Evolutionary conservation across 2,329 filamentous ascomycete genomes (phyloP), one percentile per base, ranked within the genome.

Genomic region (Colletotrichum spinosum): DNA sequence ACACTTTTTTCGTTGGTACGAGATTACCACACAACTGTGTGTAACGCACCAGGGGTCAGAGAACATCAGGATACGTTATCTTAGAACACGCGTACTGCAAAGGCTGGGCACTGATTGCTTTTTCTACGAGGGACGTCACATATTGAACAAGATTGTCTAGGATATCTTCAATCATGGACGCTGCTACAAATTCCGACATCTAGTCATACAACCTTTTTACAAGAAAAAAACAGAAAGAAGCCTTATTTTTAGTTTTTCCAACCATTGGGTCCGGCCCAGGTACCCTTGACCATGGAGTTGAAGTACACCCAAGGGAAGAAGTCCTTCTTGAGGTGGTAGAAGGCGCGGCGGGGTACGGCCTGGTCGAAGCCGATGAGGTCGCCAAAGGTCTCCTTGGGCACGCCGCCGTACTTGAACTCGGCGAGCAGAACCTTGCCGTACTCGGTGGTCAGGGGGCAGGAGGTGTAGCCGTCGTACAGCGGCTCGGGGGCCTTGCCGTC

Each of bases 301-400:
- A 80, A 83, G 75, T 90, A 90, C 3, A 90, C 87, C 87, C 87
- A 90, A 0, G 88, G 88, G 75, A 90, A 90, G 70, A 90, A 90
- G 71, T 89, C 83, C 76, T 88, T 90, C 79, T 90, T 90, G 49
- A 90, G 69, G 69, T 89, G 78, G 69, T 87, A 90, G 71, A 90
- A 90, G 0, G 83, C 77, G 4, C 83, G 81, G 4, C 86, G 81
- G 2, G 88, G 88, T 9, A 76, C 75, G 0, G 74, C 81, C 74
- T 90, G 88, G 69, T 90, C 86, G 7, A 89, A 79, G 1, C 86
- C 87, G 12, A 89, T 74, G 72, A 75, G 76, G 3, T 79, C 74
- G 5, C 77, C 80, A 67, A 90, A 90, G 0, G 88, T 89, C 79
- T 90, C 88, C 72, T 89, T 88, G 7, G 88, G 86, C 68, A 80